A percentile compares a stretch with the other conserved stretches of the same genome.
These are phyloP conservation scores for Penicillium waksmanii DNA, from an alignment of 495 filamentous ascomycete species.

Conservation along the genomic window DNA sequence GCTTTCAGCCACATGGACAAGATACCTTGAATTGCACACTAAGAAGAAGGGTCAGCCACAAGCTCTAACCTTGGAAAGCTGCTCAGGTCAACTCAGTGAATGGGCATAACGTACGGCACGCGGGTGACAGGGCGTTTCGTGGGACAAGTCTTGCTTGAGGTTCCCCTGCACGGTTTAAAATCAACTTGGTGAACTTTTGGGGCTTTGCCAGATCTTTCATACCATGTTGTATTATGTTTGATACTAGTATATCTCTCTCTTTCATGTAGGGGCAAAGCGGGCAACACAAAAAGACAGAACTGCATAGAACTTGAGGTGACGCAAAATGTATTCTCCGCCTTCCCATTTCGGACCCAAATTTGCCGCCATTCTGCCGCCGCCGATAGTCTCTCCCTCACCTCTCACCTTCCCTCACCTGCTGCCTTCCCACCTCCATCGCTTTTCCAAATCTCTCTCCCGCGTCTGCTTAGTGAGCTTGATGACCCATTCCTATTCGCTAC, in stretches of 20 bases:
- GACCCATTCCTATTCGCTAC: neutral
- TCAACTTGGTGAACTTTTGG: neutral
- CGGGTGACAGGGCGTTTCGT: constrained; percentile 84
- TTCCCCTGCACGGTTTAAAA: constrained; percentile 38
- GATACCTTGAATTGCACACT: constrained; percentile 90
- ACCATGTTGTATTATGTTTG: neutral
- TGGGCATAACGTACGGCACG: constrained; percentile 67
- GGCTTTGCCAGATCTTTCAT: neutral
- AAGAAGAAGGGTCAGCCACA: constrained; percentile 5
- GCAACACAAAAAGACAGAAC: constrained; percentile 9
- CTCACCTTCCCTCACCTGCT: constrained; percentile 5
- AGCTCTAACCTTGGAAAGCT: constrained; percentile 3
- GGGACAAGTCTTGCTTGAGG: constrained; percentile 70
- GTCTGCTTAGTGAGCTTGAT: neutral
- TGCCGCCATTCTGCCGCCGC: constrained; percentile 29
- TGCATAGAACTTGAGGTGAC: constrained; percentile 20
- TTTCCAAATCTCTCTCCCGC: constrained; percentile 2
- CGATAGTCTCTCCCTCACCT: constrained; percentile 18
- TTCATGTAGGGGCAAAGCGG: neutral
- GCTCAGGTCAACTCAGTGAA: constrained; percentile 2
- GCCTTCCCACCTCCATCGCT: constrained; percentile 16
- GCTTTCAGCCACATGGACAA: neutral
- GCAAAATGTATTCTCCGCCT: constrained; percentile 51
- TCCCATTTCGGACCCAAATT: constrained; percentile 25
- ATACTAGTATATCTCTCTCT: neutral